These are phyloP conservation scores for Mycena pura DNA, from an alignment of 768 basidiomycete species.

Conservation along the genomic window DNA sequence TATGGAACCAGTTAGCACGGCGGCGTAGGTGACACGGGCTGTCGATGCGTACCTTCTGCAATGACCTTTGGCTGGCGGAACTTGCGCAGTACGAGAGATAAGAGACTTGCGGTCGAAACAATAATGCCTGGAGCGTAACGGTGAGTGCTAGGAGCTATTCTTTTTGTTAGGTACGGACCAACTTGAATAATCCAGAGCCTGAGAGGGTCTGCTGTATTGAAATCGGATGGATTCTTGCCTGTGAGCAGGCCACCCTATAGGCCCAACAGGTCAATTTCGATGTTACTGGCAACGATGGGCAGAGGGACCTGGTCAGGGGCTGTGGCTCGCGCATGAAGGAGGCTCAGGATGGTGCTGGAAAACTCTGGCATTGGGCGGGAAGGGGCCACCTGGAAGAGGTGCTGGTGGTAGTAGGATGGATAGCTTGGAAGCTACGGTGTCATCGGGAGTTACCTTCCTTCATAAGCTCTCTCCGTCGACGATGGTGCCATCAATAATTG, in stretches of 20 bases:
- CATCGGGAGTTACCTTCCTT: too few relatives aligned
- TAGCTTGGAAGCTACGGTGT: neutral
- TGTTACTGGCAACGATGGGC: neutral
- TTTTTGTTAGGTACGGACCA: constrained; percentile 57
- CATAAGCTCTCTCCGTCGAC: too few relatives aligned
- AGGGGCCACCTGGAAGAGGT: neutral
- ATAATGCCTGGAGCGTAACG: constrained; percentile 79
- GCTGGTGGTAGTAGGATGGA: neutral
- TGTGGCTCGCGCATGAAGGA: constrained; percentile 46
- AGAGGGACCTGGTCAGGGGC: constrained; percentile 49
- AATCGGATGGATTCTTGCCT: constrained; percentile 74
- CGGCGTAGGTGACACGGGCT: too few relatives aligned
- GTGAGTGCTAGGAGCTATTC: neutral
- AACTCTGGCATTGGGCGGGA: constrained; percentile 45
- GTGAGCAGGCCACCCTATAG: constrained; percentile 74
- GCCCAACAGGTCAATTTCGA: neutral
- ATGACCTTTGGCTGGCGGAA: constrained; percentile 88
- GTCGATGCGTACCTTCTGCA: constrained; percentile 58
- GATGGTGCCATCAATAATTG: too few relatives aligned
- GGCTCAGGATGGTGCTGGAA: constrained; percentile 42
- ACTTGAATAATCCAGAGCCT: constrained; percentile 82
- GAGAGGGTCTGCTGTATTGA: constrained; percentile 73
- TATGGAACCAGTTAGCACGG: neutral
- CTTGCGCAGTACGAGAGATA: constrained; percentile 75
- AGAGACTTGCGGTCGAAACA: constrained; percentile 76